Conservation (phyloP, 1,139 yeast species). For the Protomyces pachydermus region DNA sequence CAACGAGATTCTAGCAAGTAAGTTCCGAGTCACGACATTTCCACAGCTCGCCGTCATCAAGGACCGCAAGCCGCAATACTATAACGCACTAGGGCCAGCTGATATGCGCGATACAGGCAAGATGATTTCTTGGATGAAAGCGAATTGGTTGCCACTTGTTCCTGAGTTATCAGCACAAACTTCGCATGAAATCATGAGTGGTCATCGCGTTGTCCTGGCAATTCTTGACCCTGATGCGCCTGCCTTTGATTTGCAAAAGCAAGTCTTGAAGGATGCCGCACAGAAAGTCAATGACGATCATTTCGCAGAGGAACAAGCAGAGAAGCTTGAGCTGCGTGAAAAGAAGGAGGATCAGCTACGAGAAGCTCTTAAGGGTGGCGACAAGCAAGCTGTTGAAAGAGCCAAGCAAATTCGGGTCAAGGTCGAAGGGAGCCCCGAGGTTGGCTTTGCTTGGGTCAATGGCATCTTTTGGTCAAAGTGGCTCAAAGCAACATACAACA, state of each 20-base stretch:
- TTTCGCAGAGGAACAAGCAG: slow-evolving; percentile 35
- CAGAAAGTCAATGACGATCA: slow-evolving; percentile 34
- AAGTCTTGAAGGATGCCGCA: slow-evolving; percentile 39
- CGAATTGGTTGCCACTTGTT: slow-evolving; percentile 40
- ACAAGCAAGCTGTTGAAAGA: slow-evolving; percentile 37
- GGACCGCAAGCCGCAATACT: slow-evolving; percentile 36
- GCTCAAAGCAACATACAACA: slow-evolving; percentile 39
- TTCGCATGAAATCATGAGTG: slow-evolving; percentile 38
- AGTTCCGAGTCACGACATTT: slow-evolving; percentile 36
- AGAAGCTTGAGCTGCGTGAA: slow-evolving; percentile 37
- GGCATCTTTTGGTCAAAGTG: slow-evolving; percentile 41
- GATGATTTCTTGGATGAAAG: slow-evolving; percentile 39
- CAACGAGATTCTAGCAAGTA: slow-evolving; percentile 36
- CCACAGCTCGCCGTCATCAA: slow-evolving; percentile 40
- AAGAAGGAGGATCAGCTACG: slow-evolving; percentile 40
- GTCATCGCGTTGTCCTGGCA: slow-evolving; percentile 39
- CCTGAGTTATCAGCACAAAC: slow-evolving; percentile 42
- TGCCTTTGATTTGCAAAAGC: slow-evolving; percentile 35
- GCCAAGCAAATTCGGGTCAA: slow-evolving; percentile 38
- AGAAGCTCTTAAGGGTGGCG: slow-evolving; percentile 40
- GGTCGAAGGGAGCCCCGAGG: slow-evolving; percentile 35
- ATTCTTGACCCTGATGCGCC: slow-evolving; percentile 38
- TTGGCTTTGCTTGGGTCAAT: slow-evolving; percentile 43
- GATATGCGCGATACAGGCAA: slow-evolving; percentile 39
- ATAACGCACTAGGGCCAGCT: slow-evolving; percentile 38